These are phyloP conservation scores for Paracorniculantispora psalliotae DNA, from an alignment of 2,329 filamentous ascomycete species.

Conservation along the genomic window DNA sequence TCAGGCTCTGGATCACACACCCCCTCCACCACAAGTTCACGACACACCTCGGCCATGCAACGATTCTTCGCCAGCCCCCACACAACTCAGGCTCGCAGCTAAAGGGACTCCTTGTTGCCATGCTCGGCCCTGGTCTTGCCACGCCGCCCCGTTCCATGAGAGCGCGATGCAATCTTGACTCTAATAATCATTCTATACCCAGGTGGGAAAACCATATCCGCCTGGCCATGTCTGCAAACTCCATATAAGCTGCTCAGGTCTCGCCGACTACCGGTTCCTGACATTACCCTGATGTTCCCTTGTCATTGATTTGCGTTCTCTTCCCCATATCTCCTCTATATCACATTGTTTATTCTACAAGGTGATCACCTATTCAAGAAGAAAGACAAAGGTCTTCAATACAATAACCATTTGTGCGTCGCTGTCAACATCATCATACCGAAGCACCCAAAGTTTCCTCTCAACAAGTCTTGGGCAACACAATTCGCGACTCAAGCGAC, in stretches of 20 bases:
- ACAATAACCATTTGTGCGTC: not conserved
- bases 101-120: slow-evolving; percentile 8
- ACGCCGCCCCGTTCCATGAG: not conserved
- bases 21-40: not conserved
- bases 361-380: not conserved
- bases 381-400: not conserved
- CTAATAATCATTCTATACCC: slow-evolving; percentile 9
- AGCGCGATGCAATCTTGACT: slow-evolving; percentile 9
- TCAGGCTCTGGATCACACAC: not conserved
- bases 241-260: slow-evolving; percentile 8
- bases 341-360: not conserved
- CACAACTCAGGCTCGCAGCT: not conserved
- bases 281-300: not conserved
- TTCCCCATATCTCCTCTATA: not conserved
- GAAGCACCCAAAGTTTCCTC: not conserved
- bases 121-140: not conserved
- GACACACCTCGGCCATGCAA: not conserved
- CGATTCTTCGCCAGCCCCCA: not conserved
- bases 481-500: not conserved
- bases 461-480: not conserved
- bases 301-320: not conserved
- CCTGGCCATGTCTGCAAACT: not conserved
- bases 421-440: no score
- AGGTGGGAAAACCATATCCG: not conserved
- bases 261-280: slow-evolving; percentile 8